Conservation (phyloP, 1,139 yeast genomes). For the Hyphopichia buzzinii region DNA sequence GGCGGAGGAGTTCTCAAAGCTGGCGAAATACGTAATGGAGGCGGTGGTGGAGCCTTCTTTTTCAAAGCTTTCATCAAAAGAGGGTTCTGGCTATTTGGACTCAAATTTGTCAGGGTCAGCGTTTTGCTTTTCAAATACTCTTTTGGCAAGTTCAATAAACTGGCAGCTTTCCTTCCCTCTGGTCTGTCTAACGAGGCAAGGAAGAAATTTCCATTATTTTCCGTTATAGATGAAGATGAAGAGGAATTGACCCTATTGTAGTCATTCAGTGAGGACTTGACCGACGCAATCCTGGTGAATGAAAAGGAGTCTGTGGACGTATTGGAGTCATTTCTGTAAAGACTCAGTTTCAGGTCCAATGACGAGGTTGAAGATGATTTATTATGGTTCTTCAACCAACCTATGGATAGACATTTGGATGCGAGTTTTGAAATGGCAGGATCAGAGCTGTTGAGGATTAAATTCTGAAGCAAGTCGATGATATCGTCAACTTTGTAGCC, state of each 20-base stretch:
- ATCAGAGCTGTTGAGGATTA: conserved; percentile 21
- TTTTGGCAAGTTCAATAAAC: conserved; percentile 34
- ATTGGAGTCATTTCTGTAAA: conserved; percentile 5
- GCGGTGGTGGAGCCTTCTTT: conserved; percentile 45
- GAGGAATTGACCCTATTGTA: conserved; percentile 22
- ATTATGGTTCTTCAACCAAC: conserved; percentile 46
- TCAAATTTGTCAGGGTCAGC: no score
- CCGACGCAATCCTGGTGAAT: conserved; percentile 37
- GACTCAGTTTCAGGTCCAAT: conserved; percentile 4
- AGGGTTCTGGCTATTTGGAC: conserved; percentile 8
- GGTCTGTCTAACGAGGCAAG: not conserved
- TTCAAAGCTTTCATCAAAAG: conserved; percentile 28
- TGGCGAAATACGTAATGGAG: conserved; percentile 15
- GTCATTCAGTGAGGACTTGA: conserved; percentile 34
- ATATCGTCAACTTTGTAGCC: conserved; percentile 60
- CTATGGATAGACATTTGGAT: conserved; percentile 55
- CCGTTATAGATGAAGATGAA: not conserved
- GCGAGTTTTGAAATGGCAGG: conserved; percentile 55
- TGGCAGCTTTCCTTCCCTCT: conserved; percentile 8
- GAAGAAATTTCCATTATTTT: conserved; percentile 1
- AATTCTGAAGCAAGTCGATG: conserved; percentile 46
- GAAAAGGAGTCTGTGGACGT: conserved; percentile 23
- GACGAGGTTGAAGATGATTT: conserved; percentile 8
- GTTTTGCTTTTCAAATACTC: conserved; percentile 27
- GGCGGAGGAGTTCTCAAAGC: not conserved